Percentiles rank a stretch among this genome's conserved stretches.
These are phyloP conservation scores for Haematococcus lacustris DNA, from an alignment of 139 green algal species.

Conservation along the genomic window DNA sequence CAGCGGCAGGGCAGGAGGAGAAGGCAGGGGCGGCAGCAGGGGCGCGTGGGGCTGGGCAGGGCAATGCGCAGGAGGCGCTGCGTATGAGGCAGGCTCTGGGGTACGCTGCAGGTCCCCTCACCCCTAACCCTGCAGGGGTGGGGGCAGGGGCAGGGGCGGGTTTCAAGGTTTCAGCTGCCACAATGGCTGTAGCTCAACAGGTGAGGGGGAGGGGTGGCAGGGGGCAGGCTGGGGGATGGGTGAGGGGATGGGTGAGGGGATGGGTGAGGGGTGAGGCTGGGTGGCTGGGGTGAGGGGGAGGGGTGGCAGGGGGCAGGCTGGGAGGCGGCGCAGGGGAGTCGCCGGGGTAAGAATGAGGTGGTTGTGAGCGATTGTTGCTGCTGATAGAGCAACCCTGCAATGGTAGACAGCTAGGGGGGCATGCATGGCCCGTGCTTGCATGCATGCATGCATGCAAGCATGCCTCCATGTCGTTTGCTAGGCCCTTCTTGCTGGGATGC, in stretches of 20 bases:
- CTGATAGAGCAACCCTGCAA: no score
- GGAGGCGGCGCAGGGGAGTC: no score
- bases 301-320: no score
- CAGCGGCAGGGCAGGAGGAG: constrained; percentile 1
- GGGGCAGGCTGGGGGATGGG: no score
- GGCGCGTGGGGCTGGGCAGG: not conserved
- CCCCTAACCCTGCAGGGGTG: not conserved
- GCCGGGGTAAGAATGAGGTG: no score
- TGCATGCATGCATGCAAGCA: constrained; percentile 36
- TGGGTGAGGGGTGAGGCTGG: no score
- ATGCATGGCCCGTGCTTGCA: constrained; percentile 36
- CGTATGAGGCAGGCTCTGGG: constrained; percentile 6
- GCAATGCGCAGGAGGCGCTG: constrained; percentile 5
- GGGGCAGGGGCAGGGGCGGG: not conserved
- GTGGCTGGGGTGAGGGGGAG: no score
- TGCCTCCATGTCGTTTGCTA: constrained; percentile 1
- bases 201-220: no score
- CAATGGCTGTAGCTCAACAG: no score
- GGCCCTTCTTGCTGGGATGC: constrained; percentile 6
- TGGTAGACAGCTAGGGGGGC: constrained; percentile 61
- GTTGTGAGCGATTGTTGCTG: no score
- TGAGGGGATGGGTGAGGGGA: no score
- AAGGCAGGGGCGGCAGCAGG: not conserved
- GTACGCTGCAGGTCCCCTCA: not conserved
- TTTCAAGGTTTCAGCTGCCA: no score